Base-by-base conservation (phyloP, 441 rosid genomes). In the Cnidoscolus chayamansa region DNA sequence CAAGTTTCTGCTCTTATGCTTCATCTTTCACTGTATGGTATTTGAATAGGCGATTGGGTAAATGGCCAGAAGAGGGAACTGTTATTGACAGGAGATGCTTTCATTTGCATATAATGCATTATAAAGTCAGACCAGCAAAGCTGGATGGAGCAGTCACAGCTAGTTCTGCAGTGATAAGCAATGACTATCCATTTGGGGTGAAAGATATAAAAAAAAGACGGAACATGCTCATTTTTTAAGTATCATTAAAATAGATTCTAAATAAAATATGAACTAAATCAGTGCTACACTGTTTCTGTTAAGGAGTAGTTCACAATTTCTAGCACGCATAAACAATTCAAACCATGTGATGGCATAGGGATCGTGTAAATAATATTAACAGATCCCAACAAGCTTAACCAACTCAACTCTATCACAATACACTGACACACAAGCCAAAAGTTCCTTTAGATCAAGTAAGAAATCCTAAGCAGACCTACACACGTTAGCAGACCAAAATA, bases 321-420 rank as follows among this genome's bases (percentile, higher is more conserved):
- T 4, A 0, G 13, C 60, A 60, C 57, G 45, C 70, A 72, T 40
- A 73, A 59, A 53, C 70, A 69, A 50, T n/a, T 11, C 55, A 68
- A 71, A 20, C 25, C 77, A 73, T 40, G 68, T 67, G 57, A 16
- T 50, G 48, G 19, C 55, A 31, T 48, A 54, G 73, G 55, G 66
- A 63, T 62, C 62, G 19, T 37, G 55, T 76, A 74, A 49, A 74
- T 69, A 75, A 58, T 45, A 48, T 53, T 10, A 37, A 76, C 77
- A 72, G 73, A 78, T 75, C 80, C 84, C 79, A 6, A 3, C 70
- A 85, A 68, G 35, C 79, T 75, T 55, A 76, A 17, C 53, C 78
- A 62, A 72, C 74, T 58, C 75, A 73, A 65, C 72, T 50, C n/a
- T 17, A 13, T 8, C 20, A 37, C 7, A 15, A 37, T 37, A 49